Percentiles rank a stretch among this genome's conserved stretches.
Evolutionary conservation across 768 basidiomycete species (phyloP).

Genomic region (Asterophora parasitica): DNA sequence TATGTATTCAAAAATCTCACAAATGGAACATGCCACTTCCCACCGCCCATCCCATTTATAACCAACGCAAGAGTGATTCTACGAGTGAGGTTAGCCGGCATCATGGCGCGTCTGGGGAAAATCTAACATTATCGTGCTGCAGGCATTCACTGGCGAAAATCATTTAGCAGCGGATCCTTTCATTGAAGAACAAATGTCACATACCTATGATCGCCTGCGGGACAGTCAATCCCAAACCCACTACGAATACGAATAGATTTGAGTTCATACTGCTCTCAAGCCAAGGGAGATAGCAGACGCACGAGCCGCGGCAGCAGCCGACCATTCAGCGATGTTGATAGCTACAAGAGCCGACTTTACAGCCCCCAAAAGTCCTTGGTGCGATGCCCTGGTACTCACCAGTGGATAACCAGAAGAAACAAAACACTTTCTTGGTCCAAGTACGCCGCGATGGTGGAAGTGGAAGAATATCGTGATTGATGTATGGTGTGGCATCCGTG

Average conservation of each 20-base stretch:
- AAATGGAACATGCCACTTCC: conserved; percentile 30
- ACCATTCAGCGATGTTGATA: conserved; percentile 30
- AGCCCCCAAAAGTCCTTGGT: not conserved
- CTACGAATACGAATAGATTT: conserved; percentile 6
- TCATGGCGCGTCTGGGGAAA: not conserved
- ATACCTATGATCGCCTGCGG: conserved; percentile 23
- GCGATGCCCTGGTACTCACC: too few relatives aligned
- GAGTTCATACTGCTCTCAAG: not conserved
- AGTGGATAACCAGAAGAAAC: conserved; percentile 29
- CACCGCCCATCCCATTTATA: conserved; percentile 24
- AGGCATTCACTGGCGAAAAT: conserved; percentile 3
- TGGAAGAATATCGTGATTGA: conserved; percentile 25
- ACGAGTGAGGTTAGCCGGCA: not conserved
- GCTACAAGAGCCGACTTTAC: conserved; percentile 12
- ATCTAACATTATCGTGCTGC: conserved; percentile 6
- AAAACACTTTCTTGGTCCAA: conserved; percentile 23
- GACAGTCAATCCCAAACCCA: conserved; percentile 25
- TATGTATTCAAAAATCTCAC: conserved; percentile 12
- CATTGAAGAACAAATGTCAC: not conserved
- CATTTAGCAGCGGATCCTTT: too few relatives aligned
- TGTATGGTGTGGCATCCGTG: conserved; percentile 22
- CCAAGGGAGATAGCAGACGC: not conserved
- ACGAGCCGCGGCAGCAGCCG: conserved; percentile 25
- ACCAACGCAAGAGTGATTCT: conserved; percentile 25
- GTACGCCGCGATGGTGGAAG: conserved; percentile 23